phyloP scores from a whole-genome alignment of 2,329 filamentous ascomycete species.

The Dissoconium aciculare region DNA sequence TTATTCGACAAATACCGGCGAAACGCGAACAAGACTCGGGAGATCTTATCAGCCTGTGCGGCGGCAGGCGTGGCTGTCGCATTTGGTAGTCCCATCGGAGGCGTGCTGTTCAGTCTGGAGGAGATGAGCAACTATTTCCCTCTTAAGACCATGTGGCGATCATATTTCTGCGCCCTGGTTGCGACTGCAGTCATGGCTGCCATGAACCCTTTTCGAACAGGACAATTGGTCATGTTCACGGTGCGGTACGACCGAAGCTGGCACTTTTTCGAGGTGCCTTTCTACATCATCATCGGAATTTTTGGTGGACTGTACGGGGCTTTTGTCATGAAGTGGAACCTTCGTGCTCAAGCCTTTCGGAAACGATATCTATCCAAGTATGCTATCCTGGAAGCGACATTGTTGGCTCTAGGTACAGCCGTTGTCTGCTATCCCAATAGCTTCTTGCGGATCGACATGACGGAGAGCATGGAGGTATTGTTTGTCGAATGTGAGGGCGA shows the following conservation, averaged over 20 bases:
- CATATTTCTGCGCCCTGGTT: conserved; percentile 93
- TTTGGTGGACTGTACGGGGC: conserved; percentile 93
- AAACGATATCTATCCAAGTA: conserved; percentile 82
- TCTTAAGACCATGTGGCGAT: conserved; percentile 93
- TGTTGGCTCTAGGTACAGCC: conserved; percentile 70
- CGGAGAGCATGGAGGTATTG: conserved; percentile 95
- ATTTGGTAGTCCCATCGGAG: conserved; percentile 93
- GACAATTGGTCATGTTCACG: conserved; percentile 98
- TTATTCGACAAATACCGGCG: conserved; percentile 84
- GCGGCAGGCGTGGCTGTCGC: conserved; percentile 92
- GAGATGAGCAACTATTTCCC: conserved; percentile 97
- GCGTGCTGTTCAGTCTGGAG: conserved; percentile 89
- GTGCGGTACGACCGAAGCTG: conserved; percentile 89
- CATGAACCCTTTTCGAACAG: conserved; percentile 95
- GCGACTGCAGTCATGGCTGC: conserved; percentile 82
- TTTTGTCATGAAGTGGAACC: conserved; percentile 95
- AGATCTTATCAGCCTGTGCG: conserved; percentile 87
- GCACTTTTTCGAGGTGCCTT: conserved; percentile 94
- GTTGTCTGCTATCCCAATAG: conserved; percentile 94
- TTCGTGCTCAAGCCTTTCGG: conserved; percentile 77
- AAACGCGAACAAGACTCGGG: conserved; percentile 85
- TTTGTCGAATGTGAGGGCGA: conserved; percentile 85
- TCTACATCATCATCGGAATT: conserved; percentile 79
- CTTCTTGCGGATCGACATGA: conserved; percentile 95
- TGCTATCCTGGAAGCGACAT: conserved; percentile 70